Evolutionary conservation across 2,329 filamentous ascomycete species (phyloP).

Genomic region (Apiospora arundinis): DNA sequence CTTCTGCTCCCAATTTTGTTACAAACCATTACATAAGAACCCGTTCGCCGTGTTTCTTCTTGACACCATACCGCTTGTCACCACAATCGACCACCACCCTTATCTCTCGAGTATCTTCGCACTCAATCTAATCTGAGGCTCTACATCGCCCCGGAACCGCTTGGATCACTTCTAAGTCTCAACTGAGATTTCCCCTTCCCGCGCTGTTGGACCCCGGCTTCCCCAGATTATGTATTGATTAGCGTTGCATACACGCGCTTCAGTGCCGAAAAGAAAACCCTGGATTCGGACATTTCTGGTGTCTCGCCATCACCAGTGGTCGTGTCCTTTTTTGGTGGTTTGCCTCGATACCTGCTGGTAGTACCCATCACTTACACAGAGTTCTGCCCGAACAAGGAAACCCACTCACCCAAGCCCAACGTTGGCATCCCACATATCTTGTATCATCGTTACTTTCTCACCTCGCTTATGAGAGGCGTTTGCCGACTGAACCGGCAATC

Average conservation of each 20-base stretch:
- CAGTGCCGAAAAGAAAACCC: slow-evolving; percentile 29
- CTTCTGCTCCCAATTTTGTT: slow-evolving; percentile 21
- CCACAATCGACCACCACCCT: slow-evolving; percentile 29
- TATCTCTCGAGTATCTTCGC: slow-evolving; percentile 35
- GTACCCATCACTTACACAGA: slow-evolving; percentile 13
- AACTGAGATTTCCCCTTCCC: slow-evolving; percentile 37
- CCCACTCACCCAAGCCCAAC: slow-evolving; percentile 6
- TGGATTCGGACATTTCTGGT: slow-evolving; percentile 21
- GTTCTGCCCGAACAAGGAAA: slow-evolving; percentile 8
- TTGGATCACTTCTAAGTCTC: slow-evolving; percentile 41
- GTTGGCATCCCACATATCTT: neutral
- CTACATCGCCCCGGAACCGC: slow-evolving; percentile 43
- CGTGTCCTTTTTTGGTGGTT: slow-evolving; percentile 14
- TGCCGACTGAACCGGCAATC: slow-evolving; percentile 49
- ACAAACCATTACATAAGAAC: slow-evolving; percentile 30
- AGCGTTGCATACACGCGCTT: slow-evolving; percentile 44
- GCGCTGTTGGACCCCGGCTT: slow-evolving; percentile 47
- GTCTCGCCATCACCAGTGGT: neutral
- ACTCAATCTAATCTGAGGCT: slow-evolving; percentile 21
- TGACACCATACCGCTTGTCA: slow-evolving; percentile 43
- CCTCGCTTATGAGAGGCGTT: slow-evolving; percentile 41
- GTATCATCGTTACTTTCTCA: slow-evolving; percentile 16
- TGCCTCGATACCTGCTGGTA: neutral
- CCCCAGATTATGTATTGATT: slow-evolving; percentile 51
- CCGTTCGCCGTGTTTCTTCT: slow-evolving; percentile 21